Evolutionary conservation across 108 stramenopile genomes (phyloP).

Genomic region (Discostella stelligeroides): DNA sequence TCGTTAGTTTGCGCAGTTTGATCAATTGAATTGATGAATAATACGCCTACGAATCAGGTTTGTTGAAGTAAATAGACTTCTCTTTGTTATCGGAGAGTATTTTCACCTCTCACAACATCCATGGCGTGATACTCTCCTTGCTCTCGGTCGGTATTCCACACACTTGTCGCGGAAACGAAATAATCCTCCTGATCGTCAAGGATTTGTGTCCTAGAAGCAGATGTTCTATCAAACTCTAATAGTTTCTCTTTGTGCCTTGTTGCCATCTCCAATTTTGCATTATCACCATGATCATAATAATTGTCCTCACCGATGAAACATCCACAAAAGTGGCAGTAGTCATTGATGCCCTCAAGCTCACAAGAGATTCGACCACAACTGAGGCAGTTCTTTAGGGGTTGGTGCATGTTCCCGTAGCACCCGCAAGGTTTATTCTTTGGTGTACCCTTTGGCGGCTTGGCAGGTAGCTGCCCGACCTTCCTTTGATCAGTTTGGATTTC

Average conservation of each 20-base stretch:
- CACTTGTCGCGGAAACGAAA: slow-evolving; percentile 32
- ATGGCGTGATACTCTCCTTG: slow-evolving; percentile 17
- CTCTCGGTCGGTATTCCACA: slow-evolving; percentile 45
- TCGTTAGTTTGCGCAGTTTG: too few relatives aligned
- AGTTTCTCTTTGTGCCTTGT: slow-evolving; percentile 49
- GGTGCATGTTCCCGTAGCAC: slow-evolving; percentile 44
- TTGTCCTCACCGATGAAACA: slow-evolving; percentile 25
- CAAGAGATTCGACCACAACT: slow-evolving; percentile 51
- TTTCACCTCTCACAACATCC: too few relatives aligned
- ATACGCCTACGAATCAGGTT: too few relatives aligned
- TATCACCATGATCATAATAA: background rate
- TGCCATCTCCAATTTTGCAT: slow-evolving; percentile 24
- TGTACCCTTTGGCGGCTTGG: slow-evolving; percentile 31
- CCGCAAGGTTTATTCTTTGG: slow-evolving; percentile 32
- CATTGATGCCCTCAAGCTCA: slow-evolving; percentile 36
- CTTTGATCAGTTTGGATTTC: background rate
- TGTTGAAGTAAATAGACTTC: background rate
- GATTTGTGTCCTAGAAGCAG: slow-evolving; percentile 38
- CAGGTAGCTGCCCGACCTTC: background rate
- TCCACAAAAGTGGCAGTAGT: slow-evolving; percentile 48
- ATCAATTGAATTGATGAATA: too few relatives aligned
- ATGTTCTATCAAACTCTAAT: slow-evolving; percentile 46
- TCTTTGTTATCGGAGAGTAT: too few relatives aligned
- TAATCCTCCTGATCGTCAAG: slow-evolving; percentile 61
- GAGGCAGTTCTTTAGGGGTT: slow-evolving; percentile 44